Percentiles rank a stretch among this genome's conserved stretches.
These are phyloP conservation scores for Canna indica DNA, from an alignment of 176 grass and related monocot genomes.

Conservation along the genomic window DNA sequence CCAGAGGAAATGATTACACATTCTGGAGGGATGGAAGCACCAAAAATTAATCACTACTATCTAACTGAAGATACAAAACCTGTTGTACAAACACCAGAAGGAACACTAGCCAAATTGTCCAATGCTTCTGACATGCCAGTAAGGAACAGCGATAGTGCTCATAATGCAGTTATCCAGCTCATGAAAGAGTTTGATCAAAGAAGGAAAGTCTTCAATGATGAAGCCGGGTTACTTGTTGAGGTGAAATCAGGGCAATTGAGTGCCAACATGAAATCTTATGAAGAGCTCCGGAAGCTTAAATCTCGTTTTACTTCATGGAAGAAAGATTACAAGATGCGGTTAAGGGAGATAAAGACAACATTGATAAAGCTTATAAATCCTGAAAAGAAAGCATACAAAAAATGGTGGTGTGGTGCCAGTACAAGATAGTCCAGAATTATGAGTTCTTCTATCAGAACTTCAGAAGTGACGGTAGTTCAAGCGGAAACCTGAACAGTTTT, in stretches of 20 bases:
- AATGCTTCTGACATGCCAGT: conserved; percentile 1
- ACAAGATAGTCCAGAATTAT: conserved; percentile 35
- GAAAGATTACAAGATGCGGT: conserved; percentile 74
- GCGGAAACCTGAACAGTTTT: too few species aligned
- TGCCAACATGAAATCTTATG: conserved; percentile 51
- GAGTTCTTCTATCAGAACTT: too few species aligned
- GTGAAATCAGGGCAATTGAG: conserved; percentile 33
- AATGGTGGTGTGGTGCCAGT: conserved; percentile 77
- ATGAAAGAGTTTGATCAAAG: conserved; percentile 28
- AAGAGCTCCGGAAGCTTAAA: conserved; percentile 73
- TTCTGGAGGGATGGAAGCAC: neutral
- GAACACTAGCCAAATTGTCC: neutral
- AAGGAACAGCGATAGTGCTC: neutral
- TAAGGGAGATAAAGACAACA: conserved; percentile 65
- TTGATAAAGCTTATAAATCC: conserved; percentile 41
- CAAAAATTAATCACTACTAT: neutral
- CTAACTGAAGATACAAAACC: conserved; percentile 3
- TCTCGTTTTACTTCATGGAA: conserved; percentile 79
- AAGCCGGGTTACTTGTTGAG: conserved; percentile 44
- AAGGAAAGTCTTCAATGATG: conserved; percentile 52
- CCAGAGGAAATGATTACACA: neutral
- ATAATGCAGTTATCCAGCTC: neutral
- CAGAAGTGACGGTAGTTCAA: too few species aligned
- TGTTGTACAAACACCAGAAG: conserved; percentile 23
- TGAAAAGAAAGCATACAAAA: conserved; percentile 53